A percentile compares a stretch with the other conserved stretches of the same genome.
Evolutionary conservation across 169 alveolate genomes (phyloP).

Genomic region (Plasmodium vivax): DNA sequence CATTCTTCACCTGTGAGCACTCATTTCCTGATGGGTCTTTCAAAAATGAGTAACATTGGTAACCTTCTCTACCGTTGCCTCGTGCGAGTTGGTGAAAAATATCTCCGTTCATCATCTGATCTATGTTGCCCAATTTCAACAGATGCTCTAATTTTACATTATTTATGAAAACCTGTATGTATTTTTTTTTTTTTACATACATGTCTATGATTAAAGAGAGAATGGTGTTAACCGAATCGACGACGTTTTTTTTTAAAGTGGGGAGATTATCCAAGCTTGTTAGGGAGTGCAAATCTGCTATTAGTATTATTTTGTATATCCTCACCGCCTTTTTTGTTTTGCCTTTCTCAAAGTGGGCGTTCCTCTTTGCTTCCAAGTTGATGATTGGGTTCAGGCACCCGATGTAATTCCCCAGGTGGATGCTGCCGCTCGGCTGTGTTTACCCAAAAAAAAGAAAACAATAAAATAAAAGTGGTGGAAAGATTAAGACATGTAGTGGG

Average conservation of each 20-base stretch:
- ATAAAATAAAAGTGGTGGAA: neutral
- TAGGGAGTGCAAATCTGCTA: conserved; percentile 59
- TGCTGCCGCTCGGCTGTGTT: conserved; percentile 59
- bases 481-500: neutral
- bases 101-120: neutral
- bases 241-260: conserved; percentile 28
- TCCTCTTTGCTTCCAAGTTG: conserved; percentile 38
- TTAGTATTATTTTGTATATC: conserved; percentile 38
- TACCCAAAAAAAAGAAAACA: neutral
- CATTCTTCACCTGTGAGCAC: neutral
- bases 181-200: conserved; percentile 45
- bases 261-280: conserved; percentile 29
- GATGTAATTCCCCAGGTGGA: conserved; percentile 58
- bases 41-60: neutral
- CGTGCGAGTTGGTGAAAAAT: neutral
- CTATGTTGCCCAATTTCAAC: neutral
- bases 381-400: conserved; percentile 65
- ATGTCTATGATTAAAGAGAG: conserved; percentile 64
- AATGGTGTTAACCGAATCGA: conserved; percentile 26
- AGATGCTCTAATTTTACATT: conserved; percentile 26
- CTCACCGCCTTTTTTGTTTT: neutral
- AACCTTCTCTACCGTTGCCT: neutral
- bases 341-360: neutral
- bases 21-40: neutral
- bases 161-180: conserved; percentile 36